phyloP scores from a whole-genome alignment of 352 stramenopile genomes.

The Phytopythium montanum region DNA sequence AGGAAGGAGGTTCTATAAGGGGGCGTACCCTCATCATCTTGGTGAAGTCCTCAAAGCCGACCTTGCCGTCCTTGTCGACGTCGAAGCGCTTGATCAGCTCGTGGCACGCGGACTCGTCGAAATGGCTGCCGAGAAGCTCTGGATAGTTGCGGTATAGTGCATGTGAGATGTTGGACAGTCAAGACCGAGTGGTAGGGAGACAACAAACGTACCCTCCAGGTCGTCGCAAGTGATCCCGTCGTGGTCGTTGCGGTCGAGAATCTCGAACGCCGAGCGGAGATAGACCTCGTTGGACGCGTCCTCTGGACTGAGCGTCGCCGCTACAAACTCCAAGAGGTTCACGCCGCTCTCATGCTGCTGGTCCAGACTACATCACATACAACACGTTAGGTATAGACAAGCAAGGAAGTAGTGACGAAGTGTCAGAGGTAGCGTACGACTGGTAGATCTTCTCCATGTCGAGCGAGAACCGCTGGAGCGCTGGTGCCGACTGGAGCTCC shows the following conservation, averaged over 20 bases:
- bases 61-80: conserved; percentile 58
- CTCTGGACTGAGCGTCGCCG: conserved; percentile 57
- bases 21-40: conserved; percentile 49
- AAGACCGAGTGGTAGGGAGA: background rate
- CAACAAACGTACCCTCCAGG: conserved; percentile 23
- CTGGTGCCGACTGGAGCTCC: conserved; percentile 46
- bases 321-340: conserved; percentile 78
- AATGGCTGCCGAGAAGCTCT: conserved; percentile 58
- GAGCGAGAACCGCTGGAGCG: conserved; percentile 54
- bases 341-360: conserved; percentile 72
- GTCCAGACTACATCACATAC: conserved; percentile 36
- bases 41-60: conserved; percentile 67
- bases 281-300: conserved; percentile 55
- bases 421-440: conserved; percentile 25
- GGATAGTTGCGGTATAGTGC: background rate
- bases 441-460: conserved; percentile 64
- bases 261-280: conserved; percentile 45
- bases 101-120: conserved; percentile 42
- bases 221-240: conserved; percentile 57
- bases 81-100: conserved; percentile 69
- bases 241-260: conserved; percentile 62
- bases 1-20: no score
- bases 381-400: no score
- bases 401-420: background rate
- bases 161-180: background rate